Conservation (phyloP, 192 early-diverging fungal genomes). For the Coemansia sp. region DNA sequence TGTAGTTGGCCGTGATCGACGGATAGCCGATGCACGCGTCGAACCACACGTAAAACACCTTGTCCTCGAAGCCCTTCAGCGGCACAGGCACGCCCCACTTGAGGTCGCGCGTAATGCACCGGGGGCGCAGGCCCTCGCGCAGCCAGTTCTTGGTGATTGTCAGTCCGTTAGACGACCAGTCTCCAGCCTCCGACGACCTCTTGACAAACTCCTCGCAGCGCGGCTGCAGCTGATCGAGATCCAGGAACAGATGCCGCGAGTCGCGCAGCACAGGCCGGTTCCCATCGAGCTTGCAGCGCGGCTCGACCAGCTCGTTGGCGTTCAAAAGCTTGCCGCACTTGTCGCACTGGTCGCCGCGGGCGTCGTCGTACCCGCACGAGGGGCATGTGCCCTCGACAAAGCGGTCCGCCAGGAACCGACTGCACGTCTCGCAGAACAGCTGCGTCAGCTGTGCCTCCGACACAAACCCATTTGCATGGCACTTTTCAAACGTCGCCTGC, state of each 20-base stretch:
- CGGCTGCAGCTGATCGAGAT: constrained; percentile 76
- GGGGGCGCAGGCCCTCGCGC: constrained; percentile 83
- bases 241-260: constrained; percentile 88
- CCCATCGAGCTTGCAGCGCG: constrained; percentile 90
- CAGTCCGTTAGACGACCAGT: constrained; percentile 85
- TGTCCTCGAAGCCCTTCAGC: constrained; percentile 72
- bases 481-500: constrained; percentile 81
- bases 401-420: constrained; percentile 92
- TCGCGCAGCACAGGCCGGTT: constrained; percentile 75
- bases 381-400: constrained; percentile 98
- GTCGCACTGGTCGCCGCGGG: constrained; percentile 99
- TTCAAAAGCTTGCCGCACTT: constrained; percentile 86
- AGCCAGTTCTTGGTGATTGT: constrained; percentile 92
- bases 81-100: constrained; percentile 99
- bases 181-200: constrained; percentile 66
- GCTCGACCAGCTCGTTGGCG: constrained; percentile 87
- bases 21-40: constrained; percentile 98
- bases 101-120: constrained; percentile 97
- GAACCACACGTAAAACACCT: constrained; percentile 99
- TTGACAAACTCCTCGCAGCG: constrained; percentile 72
- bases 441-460: constrained; percentile 78
- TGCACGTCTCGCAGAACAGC: constrained; percentile 86
- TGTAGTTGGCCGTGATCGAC: constrained; percentile 96
- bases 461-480: constrained; percentile 68
- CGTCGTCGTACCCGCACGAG: constrained; percentile 82